Evolutionary conservation across 805 yeast genomes (phyloP).

Genomic region (Myxozyma kluyveri): DNA sequence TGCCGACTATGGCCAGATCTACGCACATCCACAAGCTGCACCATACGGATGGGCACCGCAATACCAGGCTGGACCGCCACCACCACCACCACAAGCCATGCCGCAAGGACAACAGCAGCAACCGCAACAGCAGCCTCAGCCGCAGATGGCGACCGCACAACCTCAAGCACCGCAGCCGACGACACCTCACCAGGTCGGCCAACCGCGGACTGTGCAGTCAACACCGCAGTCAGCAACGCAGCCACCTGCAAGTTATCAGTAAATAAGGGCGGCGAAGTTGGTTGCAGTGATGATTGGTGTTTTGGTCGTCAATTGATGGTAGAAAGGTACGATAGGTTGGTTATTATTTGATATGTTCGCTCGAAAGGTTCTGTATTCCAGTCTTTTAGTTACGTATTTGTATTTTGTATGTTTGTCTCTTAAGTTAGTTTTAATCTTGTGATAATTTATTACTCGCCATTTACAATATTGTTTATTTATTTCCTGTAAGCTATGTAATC

Average conservation of each 20-base stretch:
- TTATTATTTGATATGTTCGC: too few relatives aligned
- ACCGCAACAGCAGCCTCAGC: constrained; percentile 20
- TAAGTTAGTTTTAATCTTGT: not conserved
- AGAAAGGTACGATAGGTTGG: not conserved
- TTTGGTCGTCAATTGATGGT: not conserved
- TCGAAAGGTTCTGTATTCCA: not conserved
- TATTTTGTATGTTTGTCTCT: not conserved
- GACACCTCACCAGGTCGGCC: constrained; percentile 13
- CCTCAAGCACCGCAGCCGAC: constrained; percentile 16
- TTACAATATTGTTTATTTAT: too few relatives aligned
- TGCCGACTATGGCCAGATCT: constrained; percentile 5
- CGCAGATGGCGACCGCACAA: constrained; percentile 16
- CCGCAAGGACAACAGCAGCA: constrained; percentile 14
- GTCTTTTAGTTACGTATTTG: not conserved
- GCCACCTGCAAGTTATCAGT: not conserved
- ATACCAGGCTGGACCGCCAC: constrained; percentile 9
- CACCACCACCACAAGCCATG: constrained; percentile 2
- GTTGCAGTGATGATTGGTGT: not conserved
- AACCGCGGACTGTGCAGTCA: constrained; percentile 13
- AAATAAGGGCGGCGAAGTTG: not conserved
- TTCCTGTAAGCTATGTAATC: too few relatives aligned
- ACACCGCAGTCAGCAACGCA: not conserved
- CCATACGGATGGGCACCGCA: constrained; percentile 19
- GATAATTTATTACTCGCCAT: too few relatives aligned
- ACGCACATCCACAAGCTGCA: constrained; percentile 14